These are phyloP conservation scores for Corinectria fuckeliana DNA, from an alignment of 2,329 filamentous ascomycete species.

Conservation along the genomic window DNA sequence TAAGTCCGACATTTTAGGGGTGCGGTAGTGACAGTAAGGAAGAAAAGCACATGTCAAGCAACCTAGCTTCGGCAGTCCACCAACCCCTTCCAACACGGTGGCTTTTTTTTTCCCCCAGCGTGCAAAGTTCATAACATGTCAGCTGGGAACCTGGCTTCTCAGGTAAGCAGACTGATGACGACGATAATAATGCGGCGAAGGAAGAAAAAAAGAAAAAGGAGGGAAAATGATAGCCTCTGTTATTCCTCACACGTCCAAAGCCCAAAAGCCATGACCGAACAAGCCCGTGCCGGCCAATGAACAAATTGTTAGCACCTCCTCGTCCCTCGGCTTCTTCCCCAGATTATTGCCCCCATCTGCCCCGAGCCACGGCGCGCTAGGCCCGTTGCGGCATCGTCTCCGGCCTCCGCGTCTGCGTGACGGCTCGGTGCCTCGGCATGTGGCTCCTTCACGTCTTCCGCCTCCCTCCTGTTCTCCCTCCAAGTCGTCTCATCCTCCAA, in stretches of 20 bases:
- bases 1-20: background rate
- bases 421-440: constrained; percentile 35
- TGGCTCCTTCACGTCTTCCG: constrained; percentile 18
- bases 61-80: background rate
- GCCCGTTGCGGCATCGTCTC: constrained; percentile 10
- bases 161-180: no score
- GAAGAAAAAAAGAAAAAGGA: no score
- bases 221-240: background rate
- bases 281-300: background rate
- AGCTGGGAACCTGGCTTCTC: no score
- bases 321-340: constrained; percentile 40
- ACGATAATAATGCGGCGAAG: no score
- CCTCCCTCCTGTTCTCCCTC: constrained; percentile 21
- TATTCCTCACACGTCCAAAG: no score
- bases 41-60: constrained; percentile 14
- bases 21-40: background rate
- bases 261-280: background rate
- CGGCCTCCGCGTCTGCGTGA: constrained; percentile 20
- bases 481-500: constrained; percentile 10
- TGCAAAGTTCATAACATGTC: no score
- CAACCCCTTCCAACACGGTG: background rate
- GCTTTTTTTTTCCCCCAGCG: no score
- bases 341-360: constrained; percentile 21
- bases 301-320: constrained; percentile 12
- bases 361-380: constrained; percentile 16